Evolutionary conservation across 73 alveolate genomes (phyloP).

Genomic region (Blepharisma japonicum): DNA sequence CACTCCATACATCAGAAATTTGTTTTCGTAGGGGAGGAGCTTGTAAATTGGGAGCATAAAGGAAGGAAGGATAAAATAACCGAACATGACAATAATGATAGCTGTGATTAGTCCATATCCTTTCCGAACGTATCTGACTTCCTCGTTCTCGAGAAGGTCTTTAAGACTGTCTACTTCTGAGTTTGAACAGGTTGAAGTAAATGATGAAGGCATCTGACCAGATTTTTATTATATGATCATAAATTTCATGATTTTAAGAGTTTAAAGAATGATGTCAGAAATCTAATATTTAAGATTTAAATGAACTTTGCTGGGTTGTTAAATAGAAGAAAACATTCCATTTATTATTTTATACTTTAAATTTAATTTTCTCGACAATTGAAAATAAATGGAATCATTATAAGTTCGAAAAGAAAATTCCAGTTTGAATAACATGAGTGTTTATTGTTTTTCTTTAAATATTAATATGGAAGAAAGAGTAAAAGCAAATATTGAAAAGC

Average conservation of each 20-base stretch:
- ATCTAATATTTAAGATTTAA: too few relatives aligned
- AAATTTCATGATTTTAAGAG: too few relatives aligned
- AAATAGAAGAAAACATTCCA: too few relatives aligned
- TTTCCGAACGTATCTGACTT: constrained; percentile 46
- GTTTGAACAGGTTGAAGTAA: constrained; percentile 11
- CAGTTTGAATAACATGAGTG: too few relatives aligned
- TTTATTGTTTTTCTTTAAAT: too few relatives aligned
- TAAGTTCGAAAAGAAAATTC: too few relatives aligned
- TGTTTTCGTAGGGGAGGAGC: constrained; percentile 7
- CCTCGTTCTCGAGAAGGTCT: constrained; percentile 44
- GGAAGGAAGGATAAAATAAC: constrained; percentile 33
- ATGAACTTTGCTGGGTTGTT: too few relatives aligned
- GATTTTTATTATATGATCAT: background rate
- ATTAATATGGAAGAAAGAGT: too few relatives aligned
- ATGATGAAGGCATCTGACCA: constrained; percentile 11
- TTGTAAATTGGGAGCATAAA: background rate
- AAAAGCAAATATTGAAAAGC: background rate
- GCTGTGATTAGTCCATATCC: constrained; percentile 55
- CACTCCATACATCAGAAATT: background rate
- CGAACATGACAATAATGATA: constrained; percentile 20
- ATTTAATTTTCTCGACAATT: too few relatives aligned
- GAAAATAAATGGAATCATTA: too few relatives aligned
- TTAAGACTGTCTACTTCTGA: constrained; percentile 20
- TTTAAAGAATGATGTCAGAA: too few relatives aligned
- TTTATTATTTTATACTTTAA: too few relatives aligned